Percentiles rank a stretch among this genome's conserved stretches.
Evolutionary conservation across 257 asterid species (phyloP).

Genomic region (Echites panduratus): DNA sequence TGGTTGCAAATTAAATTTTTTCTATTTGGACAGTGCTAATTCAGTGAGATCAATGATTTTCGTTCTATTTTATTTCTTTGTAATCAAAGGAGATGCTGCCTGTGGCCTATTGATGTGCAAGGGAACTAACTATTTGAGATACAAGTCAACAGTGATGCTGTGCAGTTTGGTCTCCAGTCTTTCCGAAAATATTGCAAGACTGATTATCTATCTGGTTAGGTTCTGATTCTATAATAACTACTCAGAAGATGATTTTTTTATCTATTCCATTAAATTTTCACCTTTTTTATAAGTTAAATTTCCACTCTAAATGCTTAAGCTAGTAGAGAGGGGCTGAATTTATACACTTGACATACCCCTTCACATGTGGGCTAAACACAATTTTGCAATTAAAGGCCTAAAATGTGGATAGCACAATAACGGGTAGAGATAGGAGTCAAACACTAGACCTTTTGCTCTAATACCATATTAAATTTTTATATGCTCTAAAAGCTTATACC

Average conservation of each 20-base stretch:
- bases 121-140: not conserved
- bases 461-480: too few relatives aligned
- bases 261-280: not conserved
- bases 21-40: not conserved
- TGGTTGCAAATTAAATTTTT: not conserved
- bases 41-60: not conserved
- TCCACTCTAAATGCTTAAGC: too few relatives aligned
- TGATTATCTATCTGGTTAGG: not conserved
- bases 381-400: too few relatives aligned
- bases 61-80: not conserved
- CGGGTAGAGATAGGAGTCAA: too few relatives aligned
- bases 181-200: not conserved
- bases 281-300: not conserved
- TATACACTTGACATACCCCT: too few relatives aligned
- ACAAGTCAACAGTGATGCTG: not conserved
- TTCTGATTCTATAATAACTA: not conserved
- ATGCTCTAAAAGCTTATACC: not conserved
- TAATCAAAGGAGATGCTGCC: not conserved
- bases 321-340: too few relatives aligned
- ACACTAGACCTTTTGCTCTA: too few relatives aligned
- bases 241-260: not conserved
- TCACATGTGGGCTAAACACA: too few relatives aligned
- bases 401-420: too few relatives aligned
- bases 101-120: not conserved
- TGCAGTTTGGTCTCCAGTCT: not conserved